A percentile compares a stretch with the other conserved stretches of the same genome.
phyloP scores from a whole-genome alignment of 257 asterid species.

The Oldenlandia corymbosa region DNA sequence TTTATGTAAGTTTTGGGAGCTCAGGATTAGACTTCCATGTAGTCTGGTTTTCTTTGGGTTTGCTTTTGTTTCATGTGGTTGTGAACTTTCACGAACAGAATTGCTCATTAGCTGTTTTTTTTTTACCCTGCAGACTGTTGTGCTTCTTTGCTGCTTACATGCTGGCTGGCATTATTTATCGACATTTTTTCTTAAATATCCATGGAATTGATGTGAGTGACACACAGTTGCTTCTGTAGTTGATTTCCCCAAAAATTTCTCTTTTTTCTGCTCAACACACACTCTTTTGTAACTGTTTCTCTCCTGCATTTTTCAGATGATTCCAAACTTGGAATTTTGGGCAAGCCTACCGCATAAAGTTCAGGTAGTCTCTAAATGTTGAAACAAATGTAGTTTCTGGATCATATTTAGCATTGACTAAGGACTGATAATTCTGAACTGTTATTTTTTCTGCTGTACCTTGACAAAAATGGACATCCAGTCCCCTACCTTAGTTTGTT shows the following conservation, averaged over 20 bases:
- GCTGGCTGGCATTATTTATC: conserved; percentile 69
- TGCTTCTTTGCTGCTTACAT: conserved; percentile 78
- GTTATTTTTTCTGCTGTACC: no score
- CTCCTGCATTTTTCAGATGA: conserved; percentile 45
- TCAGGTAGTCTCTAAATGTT: conserved; percentile 43
- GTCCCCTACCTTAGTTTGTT: no score
- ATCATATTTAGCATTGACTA: background rate
- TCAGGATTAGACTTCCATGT: conserved; percentile 2
- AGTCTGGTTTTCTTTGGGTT: background rate
- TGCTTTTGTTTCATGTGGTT: background rate
- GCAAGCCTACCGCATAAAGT: conserved; percentile 69
- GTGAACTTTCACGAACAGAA: background rate
- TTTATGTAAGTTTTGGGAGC: conserved; percentile 38
- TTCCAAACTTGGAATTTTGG: conserved; percentile 94
- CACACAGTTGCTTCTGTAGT: conserved; percentile 4
- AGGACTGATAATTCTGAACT: no score
- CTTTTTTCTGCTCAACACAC: no score
- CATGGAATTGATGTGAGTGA: conserved; percentile 93
- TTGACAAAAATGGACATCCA: background rate
- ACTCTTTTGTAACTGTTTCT: conserved; percentile 14
- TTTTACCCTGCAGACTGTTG: conserved; percentile 49
- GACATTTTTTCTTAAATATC: conserved; percentile 64
- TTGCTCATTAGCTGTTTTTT: conserved; percentile 14
- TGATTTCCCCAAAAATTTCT: background rate
- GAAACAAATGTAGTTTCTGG: background rate